Evolutionary conservation across 208 protist genomes (phyloP).

Genomic region (Crithidia acanthocephali): DNA sequence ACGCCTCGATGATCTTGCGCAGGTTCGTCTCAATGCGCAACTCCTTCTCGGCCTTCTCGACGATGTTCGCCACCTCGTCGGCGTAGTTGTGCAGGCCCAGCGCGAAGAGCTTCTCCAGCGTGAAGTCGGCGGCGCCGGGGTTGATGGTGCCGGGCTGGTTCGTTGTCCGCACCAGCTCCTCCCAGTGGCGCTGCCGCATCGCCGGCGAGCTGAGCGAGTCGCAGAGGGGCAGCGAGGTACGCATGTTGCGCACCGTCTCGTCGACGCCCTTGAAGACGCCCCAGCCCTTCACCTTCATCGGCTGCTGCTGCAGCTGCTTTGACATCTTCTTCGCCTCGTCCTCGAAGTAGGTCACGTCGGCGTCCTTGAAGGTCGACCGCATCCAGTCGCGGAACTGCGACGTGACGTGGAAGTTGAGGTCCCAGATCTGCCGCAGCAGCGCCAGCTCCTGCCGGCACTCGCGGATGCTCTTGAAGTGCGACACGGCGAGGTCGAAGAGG

Average conservation of each 20-base stretch:
- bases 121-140: constrained; percentile 92
- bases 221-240: constrained; percentile 93
- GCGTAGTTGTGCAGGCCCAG: constrained; percentile 97
- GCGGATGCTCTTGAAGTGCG: constrained; percentile 93
- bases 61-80: constrained; percentile 97
- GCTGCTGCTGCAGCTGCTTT: constrained; percentile 93
- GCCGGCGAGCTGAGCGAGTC: constrained; percentile 93
- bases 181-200: constrained; percentile 97
- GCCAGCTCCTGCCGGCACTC: constrained; percentile 92
- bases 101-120: constrained; percentile 95
- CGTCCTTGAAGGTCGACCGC: constrained; percentile 94
- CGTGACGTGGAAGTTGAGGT: constrained; percentile 93
- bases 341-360: constrained; percentile 92
- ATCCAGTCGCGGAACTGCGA: constrained; percentile 95
- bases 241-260: constrained; percentile 95
- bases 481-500: constrained; percentile 94
- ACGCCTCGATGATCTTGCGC: constrained; percentile 95
- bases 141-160: constrained; percentile 91
- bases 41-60: constrained; percentile 98
- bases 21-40: constrained; percentile 97
- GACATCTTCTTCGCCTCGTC: constrained; percentile 95
- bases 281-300: constrained; percentile 95
- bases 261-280: constrained; percentile 94
- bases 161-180: constrained; percentile 94
- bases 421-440: constrained; percentile 95